Conservation (phyloP, 495 filamentous ascomycete genomes). For the Aspergillus nidulans region DNA sequence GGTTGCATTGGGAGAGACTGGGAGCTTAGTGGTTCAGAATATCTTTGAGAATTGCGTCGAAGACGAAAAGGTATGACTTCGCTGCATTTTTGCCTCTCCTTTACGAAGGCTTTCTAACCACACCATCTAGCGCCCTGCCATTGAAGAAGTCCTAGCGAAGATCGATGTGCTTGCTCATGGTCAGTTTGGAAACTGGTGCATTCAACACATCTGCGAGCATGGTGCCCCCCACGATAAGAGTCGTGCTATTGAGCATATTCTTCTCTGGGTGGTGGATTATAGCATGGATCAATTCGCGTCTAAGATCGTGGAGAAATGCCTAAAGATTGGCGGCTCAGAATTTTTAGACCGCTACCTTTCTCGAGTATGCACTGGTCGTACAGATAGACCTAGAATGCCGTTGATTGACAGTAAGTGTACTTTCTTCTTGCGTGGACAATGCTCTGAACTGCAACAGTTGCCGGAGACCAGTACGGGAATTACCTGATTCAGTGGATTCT, state of each 20-base stretch:
- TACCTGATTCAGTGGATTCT: slow-evolving; percentile 97
- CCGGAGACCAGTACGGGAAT: slow-evolving; percentile 97
- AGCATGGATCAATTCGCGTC: slow-evolving; percentile 99
- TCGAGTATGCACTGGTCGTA: slow-evolving; percentile 84
- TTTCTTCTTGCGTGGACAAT: background rate
- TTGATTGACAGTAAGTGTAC: slow-evolving; percentile 79
- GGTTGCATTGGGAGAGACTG: slow-evolving; percentile 93
- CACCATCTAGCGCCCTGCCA: slow-evolving; percentile 72
- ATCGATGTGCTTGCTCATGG: slow-evolving; percentile 95
- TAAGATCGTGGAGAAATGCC: slow-evolving; percentile 97
- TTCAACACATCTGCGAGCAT: slow-evolving; percentile 98
- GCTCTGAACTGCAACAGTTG: slow-evolving; percentile 52
- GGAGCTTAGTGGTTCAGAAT: slow-evolving; percentile 96
- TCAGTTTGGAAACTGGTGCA: slow-evolving; percentile 99
- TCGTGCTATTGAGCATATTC: slow-evolving; percentile 89
- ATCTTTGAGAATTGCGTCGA: slow-evolving; percentile 99
- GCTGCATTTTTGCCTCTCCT: background rate
- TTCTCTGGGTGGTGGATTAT: slow-evolving; percentile 88
- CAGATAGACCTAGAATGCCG: slow-evolving; percentile 90
- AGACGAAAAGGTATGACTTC: slow-evolving; percentile 80
- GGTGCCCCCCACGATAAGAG: slow-evolving; percentile 86
- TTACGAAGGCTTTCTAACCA: slow-evolving; percentile 22
- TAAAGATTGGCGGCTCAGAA: slow-evolving; percentile 90
- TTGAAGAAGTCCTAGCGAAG: slow-evolving; percentile 89
- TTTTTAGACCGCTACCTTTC: slow-evolving; percentile 92